Conservation (phyloP, 2,329 filamentous ascomycete genomes). For the Neonectria sp. region DNA sequence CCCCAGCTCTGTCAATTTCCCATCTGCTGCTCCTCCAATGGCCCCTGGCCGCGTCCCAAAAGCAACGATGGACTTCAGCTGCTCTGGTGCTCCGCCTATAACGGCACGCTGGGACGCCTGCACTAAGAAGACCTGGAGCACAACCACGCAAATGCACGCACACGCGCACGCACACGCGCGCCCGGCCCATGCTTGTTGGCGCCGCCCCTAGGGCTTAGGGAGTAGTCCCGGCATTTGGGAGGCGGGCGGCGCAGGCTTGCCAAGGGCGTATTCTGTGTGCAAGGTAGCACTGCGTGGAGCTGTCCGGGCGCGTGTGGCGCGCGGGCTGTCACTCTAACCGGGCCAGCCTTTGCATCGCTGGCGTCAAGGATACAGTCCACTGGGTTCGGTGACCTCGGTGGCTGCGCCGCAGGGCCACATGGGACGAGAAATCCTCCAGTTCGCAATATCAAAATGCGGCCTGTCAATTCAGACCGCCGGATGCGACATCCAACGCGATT, state of each 20-base stretch:
- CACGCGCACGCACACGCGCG: conserved; percentile 19
- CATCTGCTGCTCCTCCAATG: conserved; percentile 10
- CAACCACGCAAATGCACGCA: conserved; percentile 22
- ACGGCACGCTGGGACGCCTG: conserved; percentile 19
- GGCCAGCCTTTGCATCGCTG: conserved; percentile 28
- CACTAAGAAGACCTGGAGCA: conserved; percentile 14
- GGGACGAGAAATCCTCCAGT: conserved; percentile 1
- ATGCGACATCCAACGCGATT: neutral
- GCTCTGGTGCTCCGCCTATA: conserved; percentile 33
- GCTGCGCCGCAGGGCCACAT: conserved; percentile 28
- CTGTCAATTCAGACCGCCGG: neutral
- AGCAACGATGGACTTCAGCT: conserved; percentile 29
- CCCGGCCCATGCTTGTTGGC: conserved; percentile 26
- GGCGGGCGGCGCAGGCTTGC: conserved; percentile 23
- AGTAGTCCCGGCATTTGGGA: conserved; percentile 27
- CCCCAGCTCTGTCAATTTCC: conserved; percentile 29
- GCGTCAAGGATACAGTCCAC: conserved; percentile 23
- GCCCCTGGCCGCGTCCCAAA: conserved; percentile 10
- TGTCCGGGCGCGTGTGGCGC: conserved; percentile 33
- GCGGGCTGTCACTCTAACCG: conserved; percentile 28
- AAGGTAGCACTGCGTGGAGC: neutral
- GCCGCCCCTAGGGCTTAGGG: conserved; percentile 33
- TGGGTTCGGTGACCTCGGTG: conserved; percentile 32
- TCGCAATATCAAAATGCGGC: neutral
- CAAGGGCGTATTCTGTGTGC: conserved; percentile 5